Percentiles rank a stretch among this genome's conserved stretches.
These are phyloP conservation scores for Phyllosticta citribraziliensis DNA, from an alignment of 2,329 filamentous ascomycete genomes.

Conservation along the genomic window DNA sequence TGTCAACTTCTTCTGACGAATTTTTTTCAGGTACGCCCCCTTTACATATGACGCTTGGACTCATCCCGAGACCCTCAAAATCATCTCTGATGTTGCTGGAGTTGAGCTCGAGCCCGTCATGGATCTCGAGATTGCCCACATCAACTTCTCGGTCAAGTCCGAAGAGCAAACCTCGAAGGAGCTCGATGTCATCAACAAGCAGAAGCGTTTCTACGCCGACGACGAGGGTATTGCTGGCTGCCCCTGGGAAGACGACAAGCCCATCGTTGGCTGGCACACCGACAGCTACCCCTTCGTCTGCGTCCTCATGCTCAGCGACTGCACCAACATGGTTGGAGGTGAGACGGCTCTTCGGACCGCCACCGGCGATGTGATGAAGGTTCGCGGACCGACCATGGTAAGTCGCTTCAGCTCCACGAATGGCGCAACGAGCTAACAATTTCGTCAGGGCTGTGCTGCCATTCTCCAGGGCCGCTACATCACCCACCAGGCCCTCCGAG, in stretches of 20 bases:
- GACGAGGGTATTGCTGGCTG: constrained; percentile 35
- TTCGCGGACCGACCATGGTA: constrained; percentile 52
- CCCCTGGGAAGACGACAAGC: constrained; percentile 39
- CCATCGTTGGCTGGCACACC: constrained; percentile 53
- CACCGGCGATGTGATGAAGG: constrained; percentile 45
- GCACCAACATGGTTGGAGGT: constrained; percentile 52
- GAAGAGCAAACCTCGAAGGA: constrained; percentile 38
- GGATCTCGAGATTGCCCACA: constrained; percentile 49
- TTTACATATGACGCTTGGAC: constrained; percentile 57
- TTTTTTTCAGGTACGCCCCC: constrained; percentile 44
- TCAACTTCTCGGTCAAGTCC: constrained; percentile 46
- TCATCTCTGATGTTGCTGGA: constrained; percentile 47
- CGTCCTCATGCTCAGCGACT: constrained; percentile 58
- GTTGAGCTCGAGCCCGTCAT: constrained; percentile 48
- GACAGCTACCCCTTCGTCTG: constrained; percentile 62
- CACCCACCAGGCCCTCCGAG: constrained; percentile 52
- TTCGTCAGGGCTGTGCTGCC: constrained; percentile 47
- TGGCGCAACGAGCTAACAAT: constrained; percentile 9
- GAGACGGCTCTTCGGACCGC: constrained; percentile 52
- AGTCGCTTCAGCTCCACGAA: constrained; percentile 16
- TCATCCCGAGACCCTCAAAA: constrained; percentile 43
- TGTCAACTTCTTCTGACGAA: constrained; percentile 1
- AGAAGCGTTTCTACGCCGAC: constrained; percentile 27
- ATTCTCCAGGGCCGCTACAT: constrained; percentile 61
- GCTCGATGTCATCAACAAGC: constrained; percentile 28